phyloP scores from a whole-genome alignment of 352 stramenopile species.

The Globisporangium lucens region DNA sequence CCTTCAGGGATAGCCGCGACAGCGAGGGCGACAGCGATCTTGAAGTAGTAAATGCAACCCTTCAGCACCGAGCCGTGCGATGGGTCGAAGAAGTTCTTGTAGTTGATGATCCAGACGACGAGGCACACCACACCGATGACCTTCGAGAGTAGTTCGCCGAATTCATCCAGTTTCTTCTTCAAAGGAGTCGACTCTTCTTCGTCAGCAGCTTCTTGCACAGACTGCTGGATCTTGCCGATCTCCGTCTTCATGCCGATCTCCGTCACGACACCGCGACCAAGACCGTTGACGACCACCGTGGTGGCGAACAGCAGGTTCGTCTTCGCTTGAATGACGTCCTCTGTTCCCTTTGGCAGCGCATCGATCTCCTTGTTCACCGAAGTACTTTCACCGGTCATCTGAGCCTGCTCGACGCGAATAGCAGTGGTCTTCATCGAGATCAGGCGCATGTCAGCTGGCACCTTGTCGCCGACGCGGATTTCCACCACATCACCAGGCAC shows the following conservation, averaged over 20 bases:
- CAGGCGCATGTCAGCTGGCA: constrained; percentile 96
- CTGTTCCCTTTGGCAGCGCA: constrained; percentile 52
- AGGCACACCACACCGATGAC: constrained; percentile 98
- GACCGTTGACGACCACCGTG: constrained; percentile 96
- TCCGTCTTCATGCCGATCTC: constrained; percentile 97
- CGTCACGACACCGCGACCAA: constrained; percentile 92
- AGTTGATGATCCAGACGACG: constrained; percentile 96
- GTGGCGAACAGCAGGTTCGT: constrained; percentile 97
- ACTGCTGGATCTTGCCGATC: constrained; percentile 97
- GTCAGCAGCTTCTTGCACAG: constrained; percentile 90
- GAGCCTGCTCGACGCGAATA: constrained; percentile 94
- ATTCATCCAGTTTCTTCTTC: constrained; percentile 98
- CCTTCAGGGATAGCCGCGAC: constrained; percentile 99
- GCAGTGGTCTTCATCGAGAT: constrained; percentile 94
- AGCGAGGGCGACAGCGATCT: constrained; percentile 97
- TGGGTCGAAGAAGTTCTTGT: constrained; percentile 95
- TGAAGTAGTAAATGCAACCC: constrained; percentile 99
- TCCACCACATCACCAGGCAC: constrained; percentile 97
- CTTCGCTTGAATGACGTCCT: constrained; percentile 90
- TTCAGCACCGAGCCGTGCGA: constrained; percentile 89
- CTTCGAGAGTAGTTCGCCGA: constrained; percentile 94
- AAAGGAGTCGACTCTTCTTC: constrained; percentile 96
- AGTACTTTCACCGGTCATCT: constrained; percentile 96
- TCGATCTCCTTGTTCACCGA: constrained; percentile 92
- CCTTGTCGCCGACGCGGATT: constrained; percentile 96